Evolutionary conservation across 495 filamentous ascomycete species (phyloP).

Genomic region (Penicillium coffeae): DNA sequence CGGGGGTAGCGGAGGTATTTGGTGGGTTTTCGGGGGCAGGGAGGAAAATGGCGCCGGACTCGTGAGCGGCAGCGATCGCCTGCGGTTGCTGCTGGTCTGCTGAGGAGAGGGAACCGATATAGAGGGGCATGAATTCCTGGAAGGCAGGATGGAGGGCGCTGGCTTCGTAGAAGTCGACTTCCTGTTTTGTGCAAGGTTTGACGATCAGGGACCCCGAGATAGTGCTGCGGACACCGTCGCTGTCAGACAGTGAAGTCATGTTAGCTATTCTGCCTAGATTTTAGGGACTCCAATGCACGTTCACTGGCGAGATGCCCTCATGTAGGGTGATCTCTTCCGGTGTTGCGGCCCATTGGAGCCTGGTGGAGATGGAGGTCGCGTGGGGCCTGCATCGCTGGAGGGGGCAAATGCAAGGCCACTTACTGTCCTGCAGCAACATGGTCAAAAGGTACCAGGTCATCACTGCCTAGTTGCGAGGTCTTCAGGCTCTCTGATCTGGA

Average conservation of each 20-base stretch:
- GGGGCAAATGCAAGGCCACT: constrained; percentile 37
- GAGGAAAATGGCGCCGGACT: constrained; percentile 35
- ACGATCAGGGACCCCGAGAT: constrained; percentile 80
- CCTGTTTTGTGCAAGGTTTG: constrained; percentile 85
- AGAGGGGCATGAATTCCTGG: constrained; percentile 76
- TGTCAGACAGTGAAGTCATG: constrained; percentile 31
- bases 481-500: constrained; percentile 36
- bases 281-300: too few relatives aligned
- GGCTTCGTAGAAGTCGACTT: constrained; percentile 91
- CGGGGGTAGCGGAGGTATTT: constrained; percentile 2
- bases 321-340: neutral
- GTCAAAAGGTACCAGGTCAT: constrained; percentile 66
- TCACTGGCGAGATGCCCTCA: too few relatives aligned
- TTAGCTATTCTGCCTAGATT: constrained; percentile 4
- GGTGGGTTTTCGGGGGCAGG: constrained; percentile 18
- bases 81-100: constrained; percentile 50
- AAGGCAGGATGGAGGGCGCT: constrained; percentile 65
- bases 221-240: constrained; percentile 88
- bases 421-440: constrained; percentile 93
- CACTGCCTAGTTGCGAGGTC: constrained; percentile 37
- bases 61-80: constrained; percentile 40
- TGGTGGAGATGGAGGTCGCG: constrained; percentile 4
- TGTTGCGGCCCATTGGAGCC: neutral
- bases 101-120: constrained; percentile 68
- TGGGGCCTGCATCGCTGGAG: neutral